Evolutionary conservation across 208 protist genomes (phyloP).

Genomic region (Crithidia brevicula): DNA sequence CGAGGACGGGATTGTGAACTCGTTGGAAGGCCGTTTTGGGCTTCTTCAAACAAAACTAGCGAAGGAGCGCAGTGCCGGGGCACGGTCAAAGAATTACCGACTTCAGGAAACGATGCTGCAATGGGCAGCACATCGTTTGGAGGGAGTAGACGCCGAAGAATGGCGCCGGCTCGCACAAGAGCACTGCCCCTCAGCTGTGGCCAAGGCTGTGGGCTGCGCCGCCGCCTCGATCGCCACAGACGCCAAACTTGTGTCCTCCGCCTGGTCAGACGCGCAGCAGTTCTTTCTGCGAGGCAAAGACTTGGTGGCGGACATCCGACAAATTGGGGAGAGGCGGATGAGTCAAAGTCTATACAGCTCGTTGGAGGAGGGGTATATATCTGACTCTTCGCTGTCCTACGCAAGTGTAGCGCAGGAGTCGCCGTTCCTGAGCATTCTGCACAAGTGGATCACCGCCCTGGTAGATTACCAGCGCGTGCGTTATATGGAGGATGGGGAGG

Average conservation of each 20-base stretch:
- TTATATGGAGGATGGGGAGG: conserved; percentile 36
- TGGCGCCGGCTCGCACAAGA: conserved; percentile 21
- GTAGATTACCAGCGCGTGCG: conserved; percentile 47
- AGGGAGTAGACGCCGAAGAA: conserved; percentile 19
- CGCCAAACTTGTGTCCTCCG: conserved; percentile 16
- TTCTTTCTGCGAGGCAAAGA: conserved; percentile 20
- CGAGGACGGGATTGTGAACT: conserved; percentile 22
- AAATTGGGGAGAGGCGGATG: conserved; percentile 21
- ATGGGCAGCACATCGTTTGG: conserved; percentile 21
- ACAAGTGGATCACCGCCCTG: conserved; percentile 67
- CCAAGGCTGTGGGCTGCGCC: conserved; percentile 23
- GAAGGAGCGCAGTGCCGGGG: conserved; percentile 5
- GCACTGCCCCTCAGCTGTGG: conserved; percentile 14
- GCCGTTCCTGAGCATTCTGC: conserved; percentile 31
- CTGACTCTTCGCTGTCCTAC: conserved; percentile 21
- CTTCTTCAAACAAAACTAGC: conserved; percentile 7
- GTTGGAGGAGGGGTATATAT: conserved; percentile 12
- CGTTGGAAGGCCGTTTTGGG: conserved; percentile 20
- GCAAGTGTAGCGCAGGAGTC: conserved; percentile 24
- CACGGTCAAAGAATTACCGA: conserved; percentile 3
- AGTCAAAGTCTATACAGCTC: conserved; percentile 16
- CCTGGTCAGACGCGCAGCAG: conserved; percentile 26
- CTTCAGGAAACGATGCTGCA: conserved; percentile 28
- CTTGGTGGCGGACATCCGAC: conserved; percentile 11
- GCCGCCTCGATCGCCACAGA: conserved; percentile 21